phyloP scores from a whole-genome alignment of 768 basidiomycete species.

The Podaxis sp. region DNA sequence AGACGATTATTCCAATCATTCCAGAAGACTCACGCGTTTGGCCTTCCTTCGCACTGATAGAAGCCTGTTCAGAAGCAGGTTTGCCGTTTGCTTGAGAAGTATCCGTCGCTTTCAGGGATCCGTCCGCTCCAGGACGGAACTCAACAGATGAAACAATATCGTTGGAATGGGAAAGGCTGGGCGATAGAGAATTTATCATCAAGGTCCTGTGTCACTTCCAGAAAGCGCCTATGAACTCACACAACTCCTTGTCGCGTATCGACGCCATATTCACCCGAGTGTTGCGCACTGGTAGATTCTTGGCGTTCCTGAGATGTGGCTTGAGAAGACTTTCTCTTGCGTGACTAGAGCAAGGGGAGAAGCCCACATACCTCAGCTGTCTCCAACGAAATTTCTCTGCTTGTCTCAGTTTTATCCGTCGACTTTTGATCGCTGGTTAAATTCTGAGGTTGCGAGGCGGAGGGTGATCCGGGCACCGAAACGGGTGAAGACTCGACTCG shows the following conservation, averaged over 20 bases:
- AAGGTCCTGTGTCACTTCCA: neutral
- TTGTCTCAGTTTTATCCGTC: conserved; percentile 21
- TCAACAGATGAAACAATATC: neutral
- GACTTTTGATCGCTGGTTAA: neutral
- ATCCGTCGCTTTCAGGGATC: neutral
- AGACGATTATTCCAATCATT: neutral
- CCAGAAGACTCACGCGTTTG: neutral
- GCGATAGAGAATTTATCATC: neutral
- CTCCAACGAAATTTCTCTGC: conserved; percentile 31
- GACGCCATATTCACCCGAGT: neutral
- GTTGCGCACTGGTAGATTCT: neutral
- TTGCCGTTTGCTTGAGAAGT: neutral
- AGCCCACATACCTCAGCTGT: neutral
- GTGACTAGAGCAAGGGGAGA: neutral
- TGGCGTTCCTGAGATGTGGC: neutral
- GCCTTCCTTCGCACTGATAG: neutral
- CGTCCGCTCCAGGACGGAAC: neutral
- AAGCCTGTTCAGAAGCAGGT: neutral
- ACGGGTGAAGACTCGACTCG: conserved; percentile 21
- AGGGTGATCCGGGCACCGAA: conserved; percentile 14
- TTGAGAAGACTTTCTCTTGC: neutral
- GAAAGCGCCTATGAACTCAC: neutral
- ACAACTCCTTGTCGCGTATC: neutral
- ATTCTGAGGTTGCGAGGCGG: conserved; percentile 2
- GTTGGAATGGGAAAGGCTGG: neutral